Percentiles rank a stretch among this genome's conserved stretches.
Evolutionary conservation across 345 rosid genomes (phyloP).

Genomic region (Combretum micranthum): DNA sequence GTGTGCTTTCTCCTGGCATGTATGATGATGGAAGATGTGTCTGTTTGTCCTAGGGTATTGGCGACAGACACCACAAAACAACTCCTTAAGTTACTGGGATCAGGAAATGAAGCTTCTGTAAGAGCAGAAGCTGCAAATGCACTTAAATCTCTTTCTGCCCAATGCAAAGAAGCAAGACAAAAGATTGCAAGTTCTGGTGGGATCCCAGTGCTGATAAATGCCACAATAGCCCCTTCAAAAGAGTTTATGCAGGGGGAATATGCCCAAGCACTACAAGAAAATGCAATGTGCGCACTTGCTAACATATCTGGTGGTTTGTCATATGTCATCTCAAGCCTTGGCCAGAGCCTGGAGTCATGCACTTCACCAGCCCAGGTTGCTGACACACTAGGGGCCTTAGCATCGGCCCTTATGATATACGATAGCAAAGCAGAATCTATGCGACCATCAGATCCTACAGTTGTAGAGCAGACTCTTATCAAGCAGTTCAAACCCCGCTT

Average conservation of each 20-base stretch:
- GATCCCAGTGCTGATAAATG: constrained; percentile 88
- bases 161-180: constrained; percentile 82
- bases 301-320: constrained; percentile 98
- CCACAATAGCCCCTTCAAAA: constrained; percentile 98
- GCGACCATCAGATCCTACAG: constrained; percentile 72
- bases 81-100: constrained; percentile 80
- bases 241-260: constrained; percentile 99
- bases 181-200: constrained; percentile 90
- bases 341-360: constrained; percentile 98
- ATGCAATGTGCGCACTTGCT: constrained; percentile 99
- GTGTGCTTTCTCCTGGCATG: constrained; percentile 95
- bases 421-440: constrained; percentile 81
- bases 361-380: constrained; percentile 92
- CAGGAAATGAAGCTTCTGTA: constrained; percentile 91
- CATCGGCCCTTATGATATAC: constrained; percentile 99
- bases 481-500: constrained; percentile 84
- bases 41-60: constrained; percentile 78
- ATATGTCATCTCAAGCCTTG: constrained; percentile 94
- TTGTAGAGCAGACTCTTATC: constrained; percentile 75
- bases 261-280: constrained; percentile 97
- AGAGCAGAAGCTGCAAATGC: constrained; percentile 99
- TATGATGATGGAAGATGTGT: constrained; percentile 93
- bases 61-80: constrained; percentile 89
- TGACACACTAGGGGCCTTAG: constrained; percentile 96
- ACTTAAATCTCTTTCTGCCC: constrained; percentile 91